These are phyloP conservation scores for Heterobasidion annosum DNA, from an alignment of 1,284 basidiomycete genomes.

Conservation along the genomic window DNA sequence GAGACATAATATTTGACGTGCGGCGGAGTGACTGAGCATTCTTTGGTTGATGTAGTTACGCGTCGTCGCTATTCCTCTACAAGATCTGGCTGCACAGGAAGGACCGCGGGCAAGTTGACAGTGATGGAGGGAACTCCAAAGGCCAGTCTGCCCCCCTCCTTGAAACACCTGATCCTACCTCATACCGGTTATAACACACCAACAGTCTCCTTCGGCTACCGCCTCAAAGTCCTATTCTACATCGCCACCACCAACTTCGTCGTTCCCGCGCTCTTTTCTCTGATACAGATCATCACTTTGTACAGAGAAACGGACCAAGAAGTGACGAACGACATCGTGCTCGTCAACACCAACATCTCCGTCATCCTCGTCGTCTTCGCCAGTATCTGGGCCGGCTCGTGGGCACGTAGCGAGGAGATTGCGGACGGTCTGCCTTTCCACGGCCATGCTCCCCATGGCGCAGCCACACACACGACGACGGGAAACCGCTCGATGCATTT, in stretches of 20 bases:
- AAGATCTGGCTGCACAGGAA: slow-evolving; percentile 1
- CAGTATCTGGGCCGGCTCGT: slow-evolving; percentile 16
- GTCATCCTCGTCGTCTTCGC: slow-evolving; percentile 19
- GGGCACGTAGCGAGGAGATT: neutral
- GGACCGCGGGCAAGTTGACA: neutral
- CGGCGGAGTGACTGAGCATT: too few species aligned
- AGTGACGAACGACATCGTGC: slow-evolving; percentile 18
- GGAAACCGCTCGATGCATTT: neutral
- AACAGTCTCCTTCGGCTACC: neutral
- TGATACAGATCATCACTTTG: slow-evolving; percentile 21
- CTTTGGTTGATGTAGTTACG: neutral
- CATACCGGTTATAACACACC: too few species aligned
- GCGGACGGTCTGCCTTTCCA: neutral
- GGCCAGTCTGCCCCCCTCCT: neutral
- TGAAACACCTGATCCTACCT: neutral
- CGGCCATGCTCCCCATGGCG: too few species aligned
- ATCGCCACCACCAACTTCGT: slow-evolving; percentile 22
- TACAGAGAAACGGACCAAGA: slow-evolving; percentile 15
- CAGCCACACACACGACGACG: neutral
- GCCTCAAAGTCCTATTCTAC: slow-evolving; percentile 11
- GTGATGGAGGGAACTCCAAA: too few species aligned
- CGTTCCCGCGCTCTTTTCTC: slow-evolving; percentile 15
- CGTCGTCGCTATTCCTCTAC: slow-evolving; percentile 9
- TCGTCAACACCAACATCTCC: slow-evolving; percentile 13
- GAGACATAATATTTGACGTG: too few species aligned